Base-by-base conservation (phyloP, 75 land plant species). In the Selaginella tamariscina region DNA sequence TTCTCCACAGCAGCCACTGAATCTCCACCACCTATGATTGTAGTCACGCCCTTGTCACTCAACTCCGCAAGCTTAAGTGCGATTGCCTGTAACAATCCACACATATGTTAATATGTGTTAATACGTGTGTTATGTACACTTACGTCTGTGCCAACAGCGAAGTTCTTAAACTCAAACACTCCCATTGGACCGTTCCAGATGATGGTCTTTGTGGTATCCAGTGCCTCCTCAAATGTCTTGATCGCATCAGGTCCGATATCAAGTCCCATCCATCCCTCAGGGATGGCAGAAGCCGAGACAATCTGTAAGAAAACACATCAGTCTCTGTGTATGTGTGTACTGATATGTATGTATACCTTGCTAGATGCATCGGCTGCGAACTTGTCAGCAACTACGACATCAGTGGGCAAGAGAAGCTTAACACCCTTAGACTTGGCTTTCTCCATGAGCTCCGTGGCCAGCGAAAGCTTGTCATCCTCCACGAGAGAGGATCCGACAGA, bases 121-220 rank as follows among this genome's bases (percentile, higher is more conserved):
- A n/a, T n/a, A n/a, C n/a, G n/a, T n/a, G n/a, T n/a, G n/a, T n/a
- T n/a, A n/a, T n/a, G n/a, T n/a, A n/a, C n/a, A 39, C 70, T 57
- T 80, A 86, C 88, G 79, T 81, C 83, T 27, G 91, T 89, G 68
- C 95, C 95, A 30, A 57, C 66, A 26, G 87, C 82, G 71, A 89
- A 89, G 66, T 84, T 82, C 0, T 89, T 89, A 68, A 86, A 89
- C 79, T 89, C 94, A 68, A 89, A 86, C 31, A 89, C 94, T 24
- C 94, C 94, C 94, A 89, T 89, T 8, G 94, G 90, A 24, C n/a
- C 75, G n/a, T n/a, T n/a, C n/a, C n/a, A n/a, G n/a, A n/a, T n/a
- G n/a, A n/a, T n/a, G n/a, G n/a, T n/a, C n/a, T 84, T 75, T 31
- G 83, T 77, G 26, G 77, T 78, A 33, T 86, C 87, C 75, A 89